phyloP scores from a whole-genome alignment of 192 early-diverging fungal genomes.

The Rhizophagus clarus region DNA sequence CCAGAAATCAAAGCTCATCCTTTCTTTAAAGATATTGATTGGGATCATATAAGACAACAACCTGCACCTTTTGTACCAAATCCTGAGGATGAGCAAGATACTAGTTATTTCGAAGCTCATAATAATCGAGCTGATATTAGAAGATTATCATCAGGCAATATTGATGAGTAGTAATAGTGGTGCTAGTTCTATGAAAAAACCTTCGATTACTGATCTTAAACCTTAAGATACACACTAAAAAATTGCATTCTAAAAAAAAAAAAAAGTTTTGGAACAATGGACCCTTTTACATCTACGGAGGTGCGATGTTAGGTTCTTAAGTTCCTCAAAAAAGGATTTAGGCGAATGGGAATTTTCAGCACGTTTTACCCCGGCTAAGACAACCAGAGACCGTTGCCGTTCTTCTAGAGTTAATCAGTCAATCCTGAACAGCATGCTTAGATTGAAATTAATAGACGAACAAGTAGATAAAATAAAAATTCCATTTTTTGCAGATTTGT shows the following conservation, averaged over 20 bases:
- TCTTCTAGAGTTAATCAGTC: constrained; percentile 19
- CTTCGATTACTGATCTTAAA: background rate
- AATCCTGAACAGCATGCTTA: background rate
- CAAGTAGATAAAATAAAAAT: background rate
- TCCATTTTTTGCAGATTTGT: background rate
- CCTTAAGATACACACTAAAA: background rate
- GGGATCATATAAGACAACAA: constrained; percentile 74
- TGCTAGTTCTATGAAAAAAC: background rate
- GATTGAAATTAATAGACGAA: background rate
- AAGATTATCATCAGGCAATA: constrained; percentile 67
- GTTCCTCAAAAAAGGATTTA: background rate
- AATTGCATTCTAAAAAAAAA: no score
- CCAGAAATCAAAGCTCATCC: constrained; percentile 68
- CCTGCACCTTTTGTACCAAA: constrained; percentile 85
- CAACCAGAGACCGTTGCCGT: background rate
- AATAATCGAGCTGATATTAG: constrained; percentile 82
- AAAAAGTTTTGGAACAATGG: background rate
- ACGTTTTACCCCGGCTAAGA: background rate
- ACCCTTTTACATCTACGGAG: background rate
- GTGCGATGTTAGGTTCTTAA: background rate
- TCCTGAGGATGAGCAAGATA: constrained; percentile 80
- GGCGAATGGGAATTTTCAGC: constrained; percentile 24
- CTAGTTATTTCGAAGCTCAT: constrained; percentile 88
- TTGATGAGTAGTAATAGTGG: constrained; percentile 34
- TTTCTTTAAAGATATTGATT: constrained; percentile 78